Conservation (phyloP, 139 green algal species). For the Tetradesmus lagerheimii region DNA sequence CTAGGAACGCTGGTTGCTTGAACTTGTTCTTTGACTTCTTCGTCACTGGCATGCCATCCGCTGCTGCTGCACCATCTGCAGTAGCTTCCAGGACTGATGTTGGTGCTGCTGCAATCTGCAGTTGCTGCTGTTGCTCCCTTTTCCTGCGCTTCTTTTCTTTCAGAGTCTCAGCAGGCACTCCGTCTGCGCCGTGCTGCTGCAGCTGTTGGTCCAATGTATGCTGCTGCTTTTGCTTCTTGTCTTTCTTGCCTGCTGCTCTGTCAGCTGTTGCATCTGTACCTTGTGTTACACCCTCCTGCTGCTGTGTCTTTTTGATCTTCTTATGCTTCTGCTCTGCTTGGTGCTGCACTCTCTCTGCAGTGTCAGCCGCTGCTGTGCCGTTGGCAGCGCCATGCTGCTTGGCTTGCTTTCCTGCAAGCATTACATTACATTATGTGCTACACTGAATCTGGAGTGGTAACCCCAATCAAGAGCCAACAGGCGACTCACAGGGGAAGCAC, state of each 20-base stretch:
- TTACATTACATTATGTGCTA: too few relatives aligned
- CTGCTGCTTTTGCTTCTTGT: conserved; percentile 19
- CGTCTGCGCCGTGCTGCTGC: not conserved
- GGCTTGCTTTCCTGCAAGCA: not conserved
- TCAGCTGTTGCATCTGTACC: not conserved
- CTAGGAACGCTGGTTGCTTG: not conserved
- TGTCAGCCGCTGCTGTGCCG: not conserved
- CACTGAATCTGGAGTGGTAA: too few relatives aligned
- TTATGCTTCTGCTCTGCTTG: not conserved
- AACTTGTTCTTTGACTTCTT: conserved; percentile 23
- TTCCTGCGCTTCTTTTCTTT: not conserved
- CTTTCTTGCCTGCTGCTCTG: conserved; percentile 17
- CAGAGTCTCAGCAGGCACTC: not conserved
- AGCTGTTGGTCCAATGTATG: not conserved
- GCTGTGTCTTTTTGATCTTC: not conserved
- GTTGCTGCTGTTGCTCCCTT: conserved; percentile 5
- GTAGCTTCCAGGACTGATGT: conserved; percentile 17
- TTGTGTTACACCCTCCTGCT: not conserved
- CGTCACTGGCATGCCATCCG: not conserved
- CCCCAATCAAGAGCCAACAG: too few relatives aligned
- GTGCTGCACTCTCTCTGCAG: not conserved
- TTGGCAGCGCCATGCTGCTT: not conserved
- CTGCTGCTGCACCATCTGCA: conserved; percentile 24
- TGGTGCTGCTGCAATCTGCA: conserved; percentile 20
- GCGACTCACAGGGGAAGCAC: too few relatives aligned